Evolutionary conservation across 2,329 filamentous ascomycete genomes (phyloP).

Genomic region (Mollisia scopiformis): DNA sequence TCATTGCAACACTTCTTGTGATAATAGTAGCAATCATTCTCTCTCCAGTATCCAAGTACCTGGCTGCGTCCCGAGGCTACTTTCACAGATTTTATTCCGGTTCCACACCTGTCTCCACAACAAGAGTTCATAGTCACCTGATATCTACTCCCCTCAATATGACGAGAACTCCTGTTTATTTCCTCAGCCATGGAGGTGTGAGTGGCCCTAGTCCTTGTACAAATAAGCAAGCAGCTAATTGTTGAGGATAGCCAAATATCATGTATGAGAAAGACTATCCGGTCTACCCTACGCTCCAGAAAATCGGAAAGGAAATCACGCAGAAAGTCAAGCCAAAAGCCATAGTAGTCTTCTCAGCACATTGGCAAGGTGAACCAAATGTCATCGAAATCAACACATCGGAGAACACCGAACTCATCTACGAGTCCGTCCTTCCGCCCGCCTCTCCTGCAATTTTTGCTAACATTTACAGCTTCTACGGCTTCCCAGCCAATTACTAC

Average conservation of each 20-base stretch:
- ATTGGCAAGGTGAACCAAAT: conserved; percentile 66
- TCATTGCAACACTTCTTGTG: conserved; percentile 1
- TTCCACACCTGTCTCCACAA: background rate
- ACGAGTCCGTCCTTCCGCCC: conserved; percentile 54
- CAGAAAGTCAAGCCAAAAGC: conserved; percentile 70
- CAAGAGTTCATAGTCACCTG: background rate
- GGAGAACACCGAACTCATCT: conserved; percentile 67
- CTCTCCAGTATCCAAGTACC: conserved; percentile 4
- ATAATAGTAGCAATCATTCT: conserved; percentile 18
- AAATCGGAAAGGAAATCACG: conserved; percentile 72
- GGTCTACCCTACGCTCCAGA: conserved; percentile 64
- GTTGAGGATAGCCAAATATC: conserved; percentile 54
- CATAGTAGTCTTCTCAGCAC: conserved; percentile 75
- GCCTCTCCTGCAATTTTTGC: conserved; percentile 8
- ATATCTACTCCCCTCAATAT: conserved; percentile 16
- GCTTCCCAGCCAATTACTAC: conserved; percentile 72
- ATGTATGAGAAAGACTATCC: conserved; percentile 72
- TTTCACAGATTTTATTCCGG: background rate
- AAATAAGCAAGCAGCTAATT: background rate
- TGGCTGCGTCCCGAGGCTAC: conserved; percentile 5
- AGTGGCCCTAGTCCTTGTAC: conserved; percentile 1
- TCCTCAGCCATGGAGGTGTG: conserved; percentile 33
- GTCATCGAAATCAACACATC: conserved; percentile 68
- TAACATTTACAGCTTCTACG: conserved; percentile 58
- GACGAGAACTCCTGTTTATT: conserved; percentile 29